A percentile compares a stretch with the other conserved stretches of the same genome.
Evolutionary conservation across 2,329 filamentous ascomycete species (phyloP).

Genomic region (Hirsutella thompsonii): DNA sequence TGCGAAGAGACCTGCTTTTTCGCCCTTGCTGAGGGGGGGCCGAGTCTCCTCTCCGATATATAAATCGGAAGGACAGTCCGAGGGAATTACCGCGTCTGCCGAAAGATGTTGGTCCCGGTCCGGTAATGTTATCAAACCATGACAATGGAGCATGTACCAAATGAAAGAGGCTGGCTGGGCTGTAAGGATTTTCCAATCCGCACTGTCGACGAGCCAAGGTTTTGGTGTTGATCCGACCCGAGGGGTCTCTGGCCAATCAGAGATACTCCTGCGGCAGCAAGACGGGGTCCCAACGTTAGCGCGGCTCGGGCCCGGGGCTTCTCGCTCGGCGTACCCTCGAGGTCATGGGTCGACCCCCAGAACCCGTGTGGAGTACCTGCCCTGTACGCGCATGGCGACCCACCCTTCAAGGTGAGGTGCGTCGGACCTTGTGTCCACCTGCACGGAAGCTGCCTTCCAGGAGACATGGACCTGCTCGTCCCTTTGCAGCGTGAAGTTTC

Average conservation of each 20-base stretch:
- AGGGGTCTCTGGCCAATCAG: constrained; percentile 15
- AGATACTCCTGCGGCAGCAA: constrained; percentile 7
- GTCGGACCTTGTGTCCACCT: too few species aligned
- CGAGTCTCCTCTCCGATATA: constrained; percentile 1
- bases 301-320: neutral
- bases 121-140: constrained; percentile 2
- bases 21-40: neutral
- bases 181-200: constrained; percentile 29
- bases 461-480: too few species aligned
- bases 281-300: constrained; percentile 5
- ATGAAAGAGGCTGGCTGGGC: constrained; percentile 21
- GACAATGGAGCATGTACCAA: constrained; percentile 6
- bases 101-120: constrained; percentile 3
- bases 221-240: constrained; percentile 26
- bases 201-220: constrained; percentile 26
- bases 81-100: constrained; percentile 3
- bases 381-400: neutral
- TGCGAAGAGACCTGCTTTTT: neutral
- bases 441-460: too few species aligned
- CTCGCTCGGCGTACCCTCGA: neutral
- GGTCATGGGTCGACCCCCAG: too few species aligned
- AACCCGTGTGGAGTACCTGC: neutral
- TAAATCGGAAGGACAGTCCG: constrained; percentile 3
- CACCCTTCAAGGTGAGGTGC: too few species aligned
- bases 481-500: too few species aligned